Evolutionary conservation across 2,329 filamentous ascomycete species (phyloP), one percentile per base, ranked within the genome.

Genomic region (Harringtonia aguacate): DNA sequence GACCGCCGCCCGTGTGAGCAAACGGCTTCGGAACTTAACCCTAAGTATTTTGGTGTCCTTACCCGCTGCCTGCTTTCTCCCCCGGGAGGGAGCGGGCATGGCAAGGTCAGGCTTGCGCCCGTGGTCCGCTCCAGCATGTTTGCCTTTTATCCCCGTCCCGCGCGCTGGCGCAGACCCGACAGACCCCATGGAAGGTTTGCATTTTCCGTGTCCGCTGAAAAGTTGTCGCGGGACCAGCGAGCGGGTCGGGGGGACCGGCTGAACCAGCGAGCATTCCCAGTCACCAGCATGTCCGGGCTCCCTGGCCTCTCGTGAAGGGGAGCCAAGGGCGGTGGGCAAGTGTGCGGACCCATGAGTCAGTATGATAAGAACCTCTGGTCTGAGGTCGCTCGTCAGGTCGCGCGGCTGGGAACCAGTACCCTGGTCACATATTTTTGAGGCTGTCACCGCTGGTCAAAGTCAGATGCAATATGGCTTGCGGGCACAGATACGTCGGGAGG

Each of bases 21-120:
- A 14, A 21, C 28, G n/a, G 18, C 24, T 66, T 82, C 80, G 86
- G 85, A 89, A 89, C 85, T 89, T 94, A 95, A 94, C 89, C 89
- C 89, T 95, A 95, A 84, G 75, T 69, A 69, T 65, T 68, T 60
- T 63, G 69, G 79, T 84, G 84, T 86, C 80, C 78, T 59, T 24
- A 7, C 27, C 22, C 8, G 61, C 55, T 20, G 13, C 14, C 14
- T 39, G 17, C n/a, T n/a, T 17, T 20, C 18, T 17, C 20, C 17
- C n/a, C n/a, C n/a, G n/a, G n/a, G n/a, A n/a, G n/a, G n/a, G 14
- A 7, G 29, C 4, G 34, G 22, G 36, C n/a, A n/a, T n/a, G n/a
- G n/a, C n/a, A n/a, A 31, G 50, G 14, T 22, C 36, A 85, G 84
- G 73, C 58, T 88, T 84, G 79, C 78, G 81, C 83, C 53, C 79